Evolutionary conservation across 805 yeast genomes (phyloP).

Genomic region (Ogataea ganodermae): DNA sequence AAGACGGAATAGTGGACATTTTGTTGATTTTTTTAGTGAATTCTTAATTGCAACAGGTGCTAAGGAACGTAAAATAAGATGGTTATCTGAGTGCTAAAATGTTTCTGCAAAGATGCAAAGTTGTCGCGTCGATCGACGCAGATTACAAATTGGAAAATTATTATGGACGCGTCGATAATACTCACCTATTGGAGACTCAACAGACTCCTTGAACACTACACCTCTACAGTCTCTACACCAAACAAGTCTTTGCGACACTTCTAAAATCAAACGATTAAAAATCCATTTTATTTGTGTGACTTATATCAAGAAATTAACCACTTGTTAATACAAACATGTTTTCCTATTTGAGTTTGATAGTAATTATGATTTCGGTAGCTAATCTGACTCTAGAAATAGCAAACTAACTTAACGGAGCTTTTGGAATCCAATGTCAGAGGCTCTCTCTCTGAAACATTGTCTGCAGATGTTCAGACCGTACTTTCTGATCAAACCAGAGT

Average conservation of each 20-base stretch:
- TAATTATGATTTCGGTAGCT: conserved; percentile 7
- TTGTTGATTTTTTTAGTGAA: too few relatives aligned
- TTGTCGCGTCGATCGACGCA: conserved; percentile 3
- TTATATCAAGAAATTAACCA: conserved; percentile 5
- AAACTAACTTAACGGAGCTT: conserved; percentile 80
- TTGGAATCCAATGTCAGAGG: conserved; percentile 98
- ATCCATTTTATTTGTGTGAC: conserved; percentile 11
- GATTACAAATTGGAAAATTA: neutral
- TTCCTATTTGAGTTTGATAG: conserved; percentile 6
- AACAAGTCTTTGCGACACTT: too few relatives aligned
- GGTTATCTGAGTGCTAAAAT: too few relatives aligned
- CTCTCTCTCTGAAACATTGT: conserved; percentile 99
- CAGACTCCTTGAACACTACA: too few relatives aligned
- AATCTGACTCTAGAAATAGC: neutral
- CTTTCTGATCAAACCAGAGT: conserved; percentile 99
- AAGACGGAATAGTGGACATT: conserved; percentile 7
- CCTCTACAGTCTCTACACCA: too few relatives aligned
- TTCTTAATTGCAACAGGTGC: too few relatives aligned
- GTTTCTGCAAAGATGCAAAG: too few relatives aligned
- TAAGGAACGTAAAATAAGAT: too few relatives aligned
- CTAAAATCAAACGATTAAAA: conserved; percentile 11
- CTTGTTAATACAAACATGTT: conserved; percentile 2
- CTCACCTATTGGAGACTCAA: too few relatives aligned
- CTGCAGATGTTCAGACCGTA: conserved; percentile 99
- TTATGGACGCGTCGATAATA: too few relatives aligned